Evolutionary conservation across 108 stramenopile species (phyloP), one percentile per base, ranked within the genome.

Genomic region (Cyclotella distinguenda): DNA sequence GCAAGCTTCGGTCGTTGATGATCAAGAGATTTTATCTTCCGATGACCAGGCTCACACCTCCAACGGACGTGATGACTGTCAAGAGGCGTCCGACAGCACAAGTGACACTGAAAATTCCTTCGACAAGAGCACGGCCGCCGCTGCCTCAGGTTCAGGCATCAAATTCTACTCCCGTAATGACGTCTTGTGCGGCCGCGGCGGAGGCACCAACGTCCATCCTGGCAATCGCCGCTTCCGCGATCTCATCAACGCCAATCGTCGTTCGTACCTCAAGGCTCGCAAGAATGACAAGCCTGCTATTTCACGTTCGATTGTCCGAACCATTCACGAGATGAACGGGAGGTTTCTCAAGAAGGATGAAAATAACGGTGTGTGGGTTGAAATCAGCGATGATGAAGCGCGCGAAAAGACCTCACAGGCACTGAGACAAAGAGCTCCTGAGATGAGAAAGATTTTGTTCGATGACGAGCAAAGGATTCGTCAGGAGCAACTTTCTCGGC

Each of bases 131-230:
- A 48, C 21, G 6, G 1, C 46, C 46, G 21, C 18, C 7, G 3
- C 46, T 19, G 22, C 46, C 7, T 48, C 46, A 19, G 25, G 25
- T 10, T 48, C 51, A 54, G 85, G 85, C 2, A 70, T 79, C 42
- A 66, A 60, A 16, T 68, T 66, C 56, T 86, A 83, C 51, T 53
- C 64, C n/a, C 60, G 48, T 36, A 80, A 87, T 60, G 91, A 92
- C 58, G 88, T 92, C 18, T 76, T 91, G 10, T 84, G 82, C 40
- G 90, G 90, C 22, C 84, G 90, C 8, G 90, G 90, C 1, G 90
- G 90, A 6, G 78, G 82, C 26, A 88, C 90, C 9, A 91, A 91
- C 50, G 83, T 80, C 16, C 82, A 88, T 64, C 50, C 72, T 16
- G 90, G 90, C 2, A 92, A 86, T 69, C 82, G 81, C 27, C 55